These are phyloP conservation scores for Alternaria sp. DNA, from an alignment of 2,329 filamentous ascomycete species.

Conservation along the genomic window DNA sequence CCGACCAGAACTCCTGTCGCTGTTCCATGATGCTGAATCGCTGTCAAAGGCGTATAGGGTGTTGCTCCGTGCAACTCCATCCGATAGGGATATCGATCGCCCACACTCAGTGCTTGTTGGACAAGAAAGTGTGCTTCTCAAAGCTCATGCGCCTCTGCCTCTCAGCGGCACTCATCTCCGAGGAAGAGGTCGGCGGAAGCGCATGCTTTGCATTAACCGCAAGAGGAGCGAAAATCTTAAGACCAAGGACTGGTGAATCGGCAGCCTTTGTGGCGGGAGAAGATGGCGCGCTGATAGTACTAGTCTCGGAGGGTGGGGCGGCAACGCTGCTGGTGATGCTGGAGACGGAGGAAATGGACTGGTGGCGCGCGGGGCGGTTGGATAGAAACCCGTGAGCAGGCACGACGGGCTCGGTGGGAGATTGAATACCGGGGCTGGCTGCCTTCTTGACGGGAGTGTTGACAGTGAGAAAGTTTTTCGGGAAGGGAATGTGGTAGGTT, in stretches of 20 bases:
- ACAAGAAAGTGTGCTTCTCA: slow-evolving; percentile 36
- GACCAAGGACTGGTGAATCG: slow-evolving; percentile 36
- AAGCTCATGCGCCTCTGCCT: slow-evolving; percentile 22
- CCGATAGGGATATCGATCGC: not conserved
- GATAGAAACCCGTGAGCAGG: slow-evolving; percentile 47
- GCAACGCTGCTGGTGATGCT: slow-evolving; percentile 22
- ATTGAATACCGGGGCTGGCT: not conserved
- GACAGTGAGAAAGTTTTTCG: slow-evolving; percentile 44
- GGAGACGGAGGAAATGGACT: slow-evolving; percentile 38
- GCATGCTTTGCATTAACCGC: slow-evolving; percentile 44
- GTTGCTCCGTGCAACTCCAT: not conserved
- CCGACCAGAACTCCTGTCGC: not conserved
- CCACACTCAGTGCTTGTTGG: slow-evolving; percentile 36
- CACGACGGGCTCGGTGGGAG: slow-evolving; percentile 30
- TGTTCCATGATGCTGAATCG: not conserved
- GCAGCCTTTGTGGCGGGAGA: slow-evolving; percentile 32
- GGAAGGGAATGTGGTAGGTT: slow-evolving; percentile 48
- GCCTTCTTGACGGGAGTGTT: slow-evolving; percentile 42
- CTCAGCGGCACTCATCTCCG: slow-evolving; percentile 31
- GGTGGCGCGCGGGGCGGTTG: slow-evolving; percentile 40
- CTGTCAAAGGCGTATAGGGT: not conserved
- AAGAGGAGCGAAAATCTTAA: slow-evolving; percentile 41
- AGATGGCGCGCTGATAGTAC: slow-evolving; percentile 37
- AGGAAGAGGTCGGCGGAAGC: slow-evolving; percentile 28
- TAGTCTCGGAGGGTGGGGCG: slow-evolving; percentile 21